Evolutionary conservation across 306 rosid species (phyloP).

Genomic region (Quercus suber): DNA sequence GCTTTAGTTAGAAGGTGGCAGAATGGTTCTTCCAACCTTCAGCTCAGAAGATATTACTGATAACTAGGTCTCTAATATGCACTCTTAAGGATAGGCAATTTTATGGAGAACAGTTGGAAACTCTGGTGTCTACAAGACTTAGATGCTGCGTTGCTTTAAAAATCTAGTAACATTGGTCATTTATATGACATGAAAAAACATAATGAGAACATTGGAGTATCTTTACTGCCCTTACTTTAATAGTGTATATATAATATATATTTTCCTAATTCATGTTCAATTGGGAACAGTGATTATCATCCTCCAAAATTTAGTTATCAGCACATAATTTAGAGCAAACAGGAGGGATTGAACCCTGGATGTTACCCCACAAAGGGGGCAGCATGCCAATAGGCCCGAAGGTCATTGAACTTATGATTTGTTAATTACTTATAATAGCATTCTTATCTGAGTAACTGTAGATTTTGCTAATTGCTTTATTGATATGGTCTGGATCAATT

Average conservation of each 20-base stretch:
- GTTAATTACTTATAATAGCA: neutral
- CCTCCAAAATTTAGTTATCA: neutral
- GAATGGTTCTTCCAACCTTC: too few species aligned
- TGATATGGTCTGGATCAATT: neutral
- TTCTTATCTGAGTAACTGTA: neutral
- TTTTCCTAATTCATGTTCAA: neutral
- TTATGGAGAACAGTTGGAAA: too few species aligned
- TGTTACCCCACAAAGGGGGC: too few species aligned
- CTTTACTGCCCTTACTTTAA: neutral
- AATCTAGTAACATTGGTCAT: neutral
- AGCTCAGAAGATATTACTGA: too few species aligned
- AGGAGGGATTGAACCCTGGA: too few species aligned
- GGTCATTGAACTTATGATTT: neutral
- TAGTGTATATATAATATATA: too few species aligned
- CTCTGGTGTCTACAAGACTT: neutral
- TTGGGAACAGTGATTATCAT: neutral
- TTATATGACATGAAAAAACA: neutral
- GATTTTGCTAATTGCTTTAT: neutral
- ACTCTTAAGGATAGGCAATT: too few species aligned
- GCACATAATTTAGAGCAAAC: neutral
- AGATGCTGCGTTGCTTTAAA: neutral
- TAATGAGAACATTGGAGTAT: neutral
- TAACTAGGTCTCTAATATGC: too few species aligned
- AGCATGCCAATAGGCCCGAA: too few species aligned
- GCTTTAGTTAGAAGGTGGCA: too few species aligned